Evolutionary conservation across 257 asterid genomes (phyloP).

Genomic region (Nicotiana attenuata): DNA sequence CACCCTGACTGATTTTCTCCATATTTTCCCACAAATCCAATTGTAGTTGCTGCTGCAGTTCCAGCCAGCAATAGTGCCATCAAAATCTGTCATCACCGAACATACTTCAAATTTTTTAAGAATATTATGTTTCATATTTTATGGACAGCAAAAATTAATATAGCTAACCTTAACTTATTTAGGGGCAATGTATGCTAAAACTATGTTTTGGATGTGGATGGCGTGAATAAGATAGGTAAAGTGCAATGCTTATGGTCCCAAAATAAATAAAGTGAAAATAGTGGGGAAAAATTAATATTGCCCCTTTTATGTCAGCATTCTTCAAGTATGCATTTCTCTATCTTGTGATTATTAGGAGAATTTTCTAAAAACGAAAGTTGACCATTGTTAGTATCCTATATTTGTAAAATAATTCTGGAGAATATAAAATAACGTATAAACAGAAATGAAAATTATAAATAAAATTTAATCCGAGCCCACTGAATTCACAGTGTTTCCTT

Average conservation of each 20-base stretch:
- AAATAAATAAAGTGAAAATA: background rate
- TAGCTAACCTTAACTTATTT: too few species aligned
- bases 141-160: background rate
- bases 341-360: background rate
- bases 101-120: background rate
- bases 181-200: background rate
- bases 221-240: background rate
- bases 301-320: background rate
- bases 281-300: too few species aligned
- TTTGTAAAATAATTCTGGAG: too few species aligned
- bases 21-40: slow-evolving; percentile 55
- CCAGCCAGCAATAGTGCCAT: slow-evolving; percentile 41
- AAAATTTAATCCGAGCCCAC: too few species aligned
- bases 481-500: too few species aligned
- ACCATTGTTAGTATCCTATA: too few species aligned
- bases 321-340: background rate
- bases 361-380: background rate
- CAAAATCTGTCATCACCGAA: slow-evolving; percentile 27
- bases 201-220: background rate
- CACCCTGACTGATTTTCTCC: slow-evolving; percentile 60
- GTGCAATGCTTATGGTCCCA: background rate
- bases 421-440: too few species aligned
- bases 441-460: too few species aligned
- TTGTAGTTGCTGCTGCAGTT: slow-evolving; percentile 57
- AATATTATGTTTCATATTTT: background rate